Evolutionary conservation across 2,329 filamentous ascomycete genomes (phyloP).

Genomic region (Fusarium euwallaceae): DNA sequence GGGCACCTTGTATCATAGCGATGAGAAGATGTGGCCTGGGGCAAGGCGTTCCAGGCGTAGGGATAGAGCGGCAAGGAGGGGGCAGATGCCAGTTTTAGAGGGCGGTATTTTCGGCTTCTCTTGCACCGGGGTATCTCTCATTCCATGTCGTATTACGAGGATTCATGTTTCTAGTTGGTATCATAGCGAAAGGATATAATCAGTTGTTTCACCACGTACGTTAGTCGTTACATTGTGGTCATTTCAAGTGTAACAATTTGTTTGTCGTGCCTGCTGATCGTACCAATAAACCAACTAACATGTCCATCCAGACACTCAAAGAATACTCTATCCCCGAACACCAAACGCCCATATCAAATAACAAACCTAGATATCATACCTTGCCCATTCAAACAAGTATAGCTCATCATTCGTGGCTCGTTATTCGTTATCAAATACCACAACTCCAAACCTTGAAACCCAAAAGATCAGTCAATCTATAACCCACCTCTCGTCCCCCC

Average conservation of each 20-base stretch:
- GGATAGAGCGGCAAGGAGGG: slow-evolving; percentile 32
- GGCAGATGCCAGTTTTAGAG: slow-evolving; percentile 17
- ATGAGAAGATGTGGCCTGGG: slow-evolving; percentile 37
- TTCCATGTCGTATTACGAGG: slow-evolving; percentile 24
- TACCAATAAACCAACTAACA: not conserved
- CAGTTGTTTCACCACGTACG: slow-evolving; percentile 11
- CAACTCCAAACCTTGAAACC: not conserved
- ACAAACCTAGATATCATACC: not conserved
- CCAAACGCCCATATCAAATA: not conserved
- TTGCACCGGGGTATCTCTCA: slow-evolving; percentile 12
- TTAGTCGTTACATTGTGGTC: not conserved
- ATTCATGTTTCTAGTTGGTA: slow-evolving; percentile 32
- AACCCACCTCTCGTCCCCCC: not conserved
- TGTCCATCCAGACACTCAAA: not conserved
- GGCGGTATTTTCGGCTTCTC: slow-evolving; percentile 10
- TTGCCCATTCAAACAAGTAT: not conserved
- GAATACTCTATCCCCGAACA: not conserved
- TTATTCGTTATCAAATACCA: not conserved
- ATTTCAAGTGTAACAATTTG: not conserved
- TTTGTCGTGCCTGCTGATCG: not conserved
- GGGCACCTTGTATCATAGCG: slow-evolving; percentile 32
- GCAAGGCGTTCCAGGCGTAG: slow-evolving; percentile 47
- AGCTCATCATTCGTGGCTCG: not conserved
- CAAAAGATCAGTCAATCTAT: not conserved
- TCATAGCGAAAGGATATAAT: slow-evolving; percentile 37